Evolutionary conservation across 352 stramenopile genomes (phyloP).

Genomic region (Globisporangium viniferum): DNA sequence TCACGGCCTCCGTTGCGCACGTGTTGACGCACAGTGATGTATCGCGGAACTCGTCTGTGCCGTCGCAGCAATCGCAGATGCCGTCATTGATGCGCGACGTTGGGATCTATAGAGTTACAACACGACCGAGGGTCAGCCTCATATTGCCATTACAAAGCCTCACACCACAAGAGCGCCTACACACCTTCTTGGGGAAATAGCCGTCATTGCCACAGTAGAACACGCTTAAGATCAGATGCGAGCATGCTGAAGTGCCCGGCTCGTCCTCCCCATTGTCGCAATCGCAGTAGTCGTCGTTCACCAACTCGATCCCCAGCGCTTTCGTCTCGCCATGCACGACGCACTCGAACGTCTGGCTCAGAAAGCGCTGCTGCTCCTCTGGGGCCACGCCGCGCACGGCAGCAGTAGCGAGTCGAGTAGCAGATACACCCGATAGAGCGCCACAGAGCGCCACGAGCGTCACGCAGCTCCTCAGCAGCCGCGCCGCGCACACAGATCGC

Average conservation of each 20-base stretch:
- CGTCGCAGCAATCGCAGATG: conserved; percentile 98
- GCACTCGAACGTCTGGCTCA: conserved; percentile 27
- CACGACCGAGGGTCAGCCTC: too few relatives aligned
- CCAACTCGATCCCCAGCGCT: conserved; percentile 30
- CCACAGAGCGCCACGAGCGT: neutral
- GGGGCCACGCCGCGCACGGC: conserved; percentile 41
- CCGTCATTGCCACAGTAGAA: conserved; percentile 80
- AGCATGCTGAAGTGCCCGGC: conserved; percentile 79
- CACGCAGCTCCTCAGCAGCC: neutral
- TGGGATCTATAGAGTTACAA: conserved; percentile 36
- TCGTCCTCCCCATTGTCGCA: conserved; percentile 90
- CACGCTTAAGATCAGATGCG: conserved; percentile 37
- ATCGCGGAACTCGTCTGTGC: conserved; percentile 82
- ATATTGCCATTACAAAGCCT: neutral
- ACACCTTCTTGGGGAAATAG: conserved; percentile 55
- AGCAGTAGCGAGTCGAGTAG: neutral
- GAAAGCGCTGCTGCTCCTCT: conserved; percentile 26
- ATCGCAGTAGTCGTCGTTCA: conserved; percentile 96
- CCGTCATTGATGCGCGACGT: conserved; percentile 90
- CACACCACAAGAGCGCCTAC: neutral
- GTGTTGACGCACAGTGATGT: conserved; percentile 38
- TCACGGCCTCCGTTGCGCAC: conserved; percentile 37
- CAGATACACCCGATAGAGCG: neutral
- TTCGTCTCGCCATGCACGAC: conserved; percentile 25
- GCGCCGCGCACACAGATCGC: neutral